Evolutionary conservation across 129 eudicot genomes (phyloP).

Genomic region (Pseudognaphalium luteoalbum): DNA sequence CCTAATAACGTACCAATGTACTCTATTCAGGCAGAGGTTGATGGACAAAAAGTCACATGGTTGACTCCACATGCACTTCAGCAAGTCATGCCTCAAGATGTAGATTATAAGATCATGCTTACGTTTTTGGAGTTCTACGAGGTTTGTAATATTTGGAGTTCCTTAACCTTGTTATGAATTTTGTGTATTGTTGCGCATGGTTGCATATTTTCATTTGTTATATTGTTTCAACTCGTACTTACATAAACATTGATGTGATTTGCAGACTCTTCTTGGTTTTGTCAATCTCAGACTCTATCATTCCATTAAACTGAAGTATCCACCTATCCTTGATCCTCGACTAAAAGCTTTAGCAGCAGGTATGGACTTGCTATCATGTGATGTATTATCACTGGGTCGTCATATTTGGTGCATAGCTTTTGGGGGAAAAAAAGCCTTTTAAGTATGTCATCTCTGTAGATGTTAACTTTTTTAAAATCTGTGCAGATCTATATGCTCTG

Average conservation of each 20-base stretch:
- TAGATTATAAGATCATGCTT: slow-evolving; percentile 78
- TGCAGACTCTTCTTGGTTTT: slow-evolving; percentile 81
- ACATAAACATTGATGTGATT: neutral
- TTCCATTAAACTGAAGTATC: slow-evolving; percentile 73
- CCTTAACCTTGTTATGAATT: neutral
- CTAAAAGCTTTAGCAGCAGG: slow-evolving; percentile 93
- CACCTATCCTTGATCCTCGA: slow-evolving; percentile 81
- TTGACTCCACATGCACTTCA: slow-evolving; percentile 79
- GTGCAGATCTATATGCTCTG: slow-evolving; percentile 76
- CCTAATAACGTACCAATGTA: neutral
- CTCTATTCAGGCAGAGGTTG: slow-evolving; percentile 64
- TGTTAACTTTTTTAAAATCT: slow-evolving; percentile 15
- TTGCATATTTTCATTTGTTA: neutral
- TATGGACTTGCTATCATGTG: slow-evolving; percentile 17
- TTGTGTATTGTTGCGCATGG: neutral
- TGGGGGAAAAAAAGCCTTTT: neutral
- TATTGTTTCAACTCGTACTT: neutral
- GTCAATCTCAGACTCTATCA: slow-evolving; percentile 70
- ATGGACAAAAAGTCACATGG: slow-evolving; percentile 85
- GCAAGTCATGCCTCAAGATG: slow-evolving; percentile 80
- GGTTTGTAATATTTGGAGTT: slow-evolving; percentile 34
- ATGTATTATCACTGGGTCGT: neutral
- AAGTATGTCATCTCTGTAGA: neutral
- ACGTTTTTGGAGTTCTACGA: slow-evolving; percentile 84
- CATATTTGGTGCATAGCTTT: neutral